phyloP scores from a whole-genome alignment of 2,329 filamentous ascomycete genomes.

The Juglanconis juglandina region DNA sequence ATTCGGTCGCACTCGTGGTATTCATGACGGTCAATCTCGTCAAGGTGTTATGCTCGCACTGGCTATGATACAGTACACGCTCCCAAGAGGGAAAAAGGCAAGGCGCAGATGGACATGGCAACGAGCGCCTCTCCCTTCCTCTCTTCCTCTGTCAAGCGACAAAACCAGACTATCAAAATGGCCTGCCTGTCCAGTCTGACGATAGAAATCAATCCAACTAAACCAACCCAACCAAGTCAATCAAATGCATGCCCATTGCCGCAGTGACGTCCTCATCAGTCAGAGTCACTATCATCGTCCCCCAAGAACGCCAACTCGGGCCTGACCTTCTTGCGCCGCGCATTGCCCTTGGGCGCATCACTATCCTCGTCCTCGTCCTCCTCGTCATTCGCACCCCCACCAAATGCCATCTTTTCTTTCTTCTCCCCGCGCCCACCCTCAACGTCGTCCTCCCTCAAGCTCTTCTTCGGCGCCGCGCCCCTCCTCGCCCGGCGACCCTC shows the following conservation, averaged over 20 bases:
- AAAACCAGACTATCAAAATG: too few relatives aligned
- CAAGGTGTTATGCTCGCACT: neutral
- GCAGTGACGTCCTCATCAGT: conserved; percentile 35
- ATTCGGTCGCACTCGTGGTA: too few relatives aligned
- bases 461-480: conserved; percentile 33
- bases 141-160: conserved; percentile 39
- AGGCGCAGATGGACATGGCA: too few relatives aligned
- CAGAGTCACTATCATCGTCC: conserved; percentile 67
- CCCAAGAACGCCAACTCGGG: conserved; percentile 63
- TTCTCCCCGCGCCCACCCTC: conserved; percentile 26
- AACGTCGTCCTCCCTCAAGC: conserved; percentile 31
- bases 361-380: conserved; percentile 28
- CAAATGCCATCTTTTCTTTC: conserved; percentile 24
- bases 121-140: neutral
- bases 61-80: neutral
- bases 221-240: neutral
- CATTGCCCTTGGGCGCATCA: conserved; percentile 36
- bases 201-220: neutral
- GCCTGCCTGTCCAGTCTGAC: too few relatives aligned
- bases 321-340: conserved; percentile 45
- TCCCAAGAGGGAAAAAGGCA: too few relatives aligned
- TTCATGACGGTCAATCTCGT: too few relatives aligned
- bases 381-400: conserved; percentile 24
- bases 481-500: conserved; percentile 40
- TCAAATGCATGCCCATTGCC: neutral